phyloP scores from a whole-genome alignment of 441 rosid genomes.

The Aleurites moluccanus region DNA sequence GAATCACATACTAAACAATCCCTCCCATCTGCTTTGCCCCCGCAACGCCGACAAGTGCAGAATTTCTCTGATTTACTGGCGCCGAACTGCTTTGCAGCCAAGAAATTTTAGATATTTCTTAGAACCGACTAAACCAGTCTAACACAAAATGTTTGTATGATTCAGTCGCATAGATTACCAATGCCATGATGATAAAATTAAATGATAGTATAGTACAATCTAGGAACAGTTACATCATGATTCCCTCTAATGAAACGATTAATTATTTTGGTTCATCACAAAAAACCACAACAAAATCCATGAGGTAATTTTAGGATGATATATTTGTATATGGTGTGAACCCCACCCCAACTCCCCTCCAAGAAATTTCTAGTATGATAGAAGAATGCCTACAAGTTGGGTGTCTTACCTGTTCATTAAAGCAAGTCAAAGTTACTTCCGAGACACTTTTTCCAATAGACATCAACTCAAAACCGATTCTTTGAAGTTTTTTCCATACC shows the following conservation, averaged over 20 bases:
- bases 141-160: background rate
- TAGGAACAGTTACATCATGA: conserved; percentile 33
- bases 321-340: background rate
- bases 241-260: conserved; percentile 24
- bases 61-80: conserved; percentile 43
- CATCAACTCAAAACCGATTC: conserved; percentile 62
- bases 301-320: conserved; percentile 1
- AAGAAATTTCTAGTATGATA: background rate
- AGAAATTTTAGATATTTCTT: conserved; percentile 21
- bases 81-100: conserved; percentile 34
- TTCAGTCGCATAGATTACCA: background rate
- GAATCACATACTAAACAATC: conserved; percentile 81
- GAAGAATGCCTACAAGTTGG: conserved; percentile 9
- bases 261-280: background rate
- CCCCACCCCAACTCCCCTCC: background rate
- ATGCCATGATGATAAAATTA: conserved; percentile 9
- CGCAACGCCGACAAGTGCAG: conserved; percentile 63
- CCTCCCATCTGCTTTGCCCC: conserved; percentile 59
- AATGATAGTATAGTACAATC: background rate
- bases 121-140: conserved; percentile 7
- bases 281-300: conserved; percentile 9
- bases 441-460: conserved; percentile 67
- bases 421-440: conserved; percentile 53
- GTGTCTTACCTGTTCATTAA: conserved; percentile 54
- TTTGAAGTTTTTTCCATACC: conserved; percentile 76